Conservation (phyloP, 2,329 filamentous ascomycete genomes). For the Cladophialophora yegresii region DNA sequence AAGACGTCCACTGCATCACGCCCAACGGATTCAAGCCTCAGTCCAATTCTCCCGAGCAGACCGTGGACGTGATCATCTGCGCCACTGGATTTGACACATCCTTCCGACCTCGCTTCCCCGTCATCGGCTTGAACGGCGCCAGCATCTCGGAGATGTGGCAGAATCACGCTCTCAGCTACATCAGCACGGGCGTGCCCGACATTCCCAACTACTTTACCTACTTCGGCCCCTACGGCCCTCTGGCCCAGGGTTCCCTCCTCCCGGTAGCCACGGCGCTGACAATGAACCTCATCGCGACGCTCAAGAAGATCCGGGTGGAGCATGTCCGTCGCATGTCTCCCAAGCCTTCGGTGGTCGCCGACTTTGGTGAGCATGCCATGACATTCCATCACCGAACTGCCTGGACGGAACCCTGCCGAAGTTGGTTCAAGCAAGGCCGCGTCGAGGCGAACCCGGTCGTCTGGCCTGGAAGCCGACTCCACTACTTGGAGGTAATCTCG, state of each 20-base stretch:
- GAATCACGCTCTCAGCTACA: background rate
- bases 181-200: slow-evolving; percentile 1
- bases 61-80: slow-evolving; percentile 25
- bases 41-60: background rate
- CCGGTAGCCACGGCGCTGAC: slow-evolving; percentile 47
- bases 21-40: slow-evolving; percentile 39
- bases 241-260: slow-evolving; percentile 47
- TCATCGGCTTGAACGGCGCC: slow-evolving; percentile 9
- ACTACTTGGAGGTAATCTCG: background rate
- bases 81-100: too few relatives aligned
- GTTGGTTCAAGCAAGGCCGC: slow-evolving; percentile 38
- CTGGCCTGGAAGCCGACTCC: slow-evolving; percentile 1
- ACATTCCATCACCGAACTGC: slow-evolving; percentile 41
- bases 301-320: slow-evolving; percentile 44
- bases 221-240: slow-evolving; percentile 47
- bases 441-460: slow-evolving; percentile 34
- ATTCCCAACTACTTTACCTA: slow-evolving; percentile 41
- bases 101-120: slow-evolving; percentile 16
- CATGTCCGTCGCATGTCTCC: slow-evolving; percentile 20
- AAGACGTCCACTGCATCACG: slow-evolving; percentile 21
- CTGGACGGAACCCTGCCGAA: slow-evolving; percentile 20
- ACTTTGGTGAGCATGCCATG: slow-evolving; percentile 45
- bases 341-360: slow-evolving; percentile 34
- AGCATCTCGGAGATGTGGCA: slow-evolving; percentile 7
- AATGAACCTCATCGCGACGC: slow-evolving; percentile 43